Conservation (phyloP, 163 green algal species). For the Smithsoniella earleae region DNA sequence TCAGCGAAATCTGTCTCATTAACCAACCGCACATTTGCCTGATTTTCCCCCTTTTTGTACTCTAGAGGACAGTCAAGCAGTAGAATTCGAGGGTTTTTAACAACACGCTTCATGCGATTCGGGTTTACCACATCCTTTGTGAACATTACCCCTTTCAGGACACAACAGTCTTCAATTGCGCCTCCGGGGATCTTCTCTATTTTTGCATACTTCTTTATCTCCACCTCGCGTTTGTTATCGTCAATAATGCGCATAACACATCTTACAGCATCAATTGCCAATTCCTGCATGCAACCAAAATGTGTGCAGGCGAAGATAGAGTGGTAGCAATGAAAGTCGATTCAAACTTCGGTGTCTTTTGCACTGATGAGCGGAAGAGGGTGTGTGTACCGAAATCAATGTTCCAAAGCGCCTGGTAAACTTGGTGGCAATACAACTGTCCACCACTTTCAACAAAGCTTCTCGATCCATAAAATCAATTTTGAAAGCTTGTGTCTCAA, state of each 20-base stretch:
- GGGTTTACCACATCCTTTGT: slow-evolving; percentile 96
- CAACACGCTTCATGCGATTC: slow-evolving; percentile 86
- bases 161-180: slow-evolving; percentile 81
- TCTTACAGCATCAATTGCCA: slow-evolving; percentile 89
- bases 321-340: no score
- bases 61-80: slow-evolving; percentile 97
- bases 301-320: neutral
- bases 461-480: slow-evolving; percentile 78
- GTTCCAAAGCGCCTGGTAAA: slow-evolving; percentile 91
- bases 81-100: slow-evolving; percentile 89
- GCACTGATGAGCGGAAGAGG: no score
- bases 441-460: slow-evolving; percentile 88
- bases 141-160: slow-evolving; percentile 89
- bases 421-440: slow-evolving; percentile 95
- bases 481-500: slow-evolving; percentile 80
- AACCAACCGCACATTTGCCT: slow-evolving; percentile 97
- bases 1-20: slow-evolving; percentile 85
- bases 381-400: slow-evolving; percentile 70
- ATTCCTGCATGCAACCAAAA: slow-evolving; percentile 52
- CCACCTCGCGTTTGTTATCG: slow-evolving; percentile 71
- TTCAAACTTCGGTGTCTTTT: no score
- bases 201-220: slow-evolving; percentile 99
- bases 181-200: slow-evolving; percentile 96
- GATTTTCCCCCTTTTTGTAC: slow-evolving; percentile 99
- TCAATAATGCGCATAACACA: slow-evolving; percentile 61